phyloP scores from a whole-genome alignment of 2,329 filamentous ascomycete species.

The Botrytis fabae region DNA sequence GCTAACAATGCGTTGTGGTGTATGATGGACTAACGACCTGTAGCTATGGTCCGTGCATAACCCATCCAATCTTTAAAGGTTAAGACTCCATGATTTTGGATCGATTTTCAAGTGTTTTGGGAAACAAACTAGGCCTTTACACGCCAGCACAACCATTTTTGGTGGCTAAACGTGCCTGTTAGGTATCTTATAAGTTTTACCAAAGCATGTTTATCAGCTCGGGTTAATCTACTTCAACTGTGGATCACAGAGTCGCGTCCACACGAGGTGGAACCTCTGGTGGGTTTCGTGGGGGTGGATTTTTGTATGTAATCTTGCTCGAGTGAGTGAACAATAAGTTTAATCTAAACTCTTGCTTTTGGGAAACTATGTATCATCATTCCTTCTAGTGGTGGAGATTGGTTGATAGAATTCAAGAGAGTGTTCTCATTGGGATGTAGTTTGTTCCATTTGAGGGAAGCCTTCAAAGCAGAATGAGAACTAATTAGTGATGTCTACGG shows the following conservation, averaged over 20 bases:
- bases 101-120: background rate
- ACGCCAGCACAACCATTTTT: background rate
- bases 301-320: background rate
- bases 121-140: background rate
- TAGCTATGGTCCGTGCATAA: background rate
- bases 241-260: background rate
- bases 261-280: background rate
- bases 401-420: no score
- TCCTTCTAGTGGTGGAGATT: background rate
- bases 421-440: background rate
- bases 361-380: background rate
- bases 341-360: background rate
- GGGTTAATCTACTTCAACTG: background rate
- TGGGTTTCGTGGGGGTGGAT: background rate
- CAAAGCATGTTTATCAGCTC: background rate
- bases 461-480: background rate
- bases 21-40: background rate
- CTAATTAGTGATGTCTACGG: background rate
- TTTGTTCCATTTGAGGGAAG: background rate
- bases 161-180: no score
- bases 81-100: background rate
- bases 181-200: no score
- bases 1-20: background rate
- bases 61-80: no score
- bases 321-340: background rate